Evolutionary conservation across 306 rosid species (phyloP), one percentile per base, ranked within the genome.

Genomic region (Fragaria vesca): DNA sequence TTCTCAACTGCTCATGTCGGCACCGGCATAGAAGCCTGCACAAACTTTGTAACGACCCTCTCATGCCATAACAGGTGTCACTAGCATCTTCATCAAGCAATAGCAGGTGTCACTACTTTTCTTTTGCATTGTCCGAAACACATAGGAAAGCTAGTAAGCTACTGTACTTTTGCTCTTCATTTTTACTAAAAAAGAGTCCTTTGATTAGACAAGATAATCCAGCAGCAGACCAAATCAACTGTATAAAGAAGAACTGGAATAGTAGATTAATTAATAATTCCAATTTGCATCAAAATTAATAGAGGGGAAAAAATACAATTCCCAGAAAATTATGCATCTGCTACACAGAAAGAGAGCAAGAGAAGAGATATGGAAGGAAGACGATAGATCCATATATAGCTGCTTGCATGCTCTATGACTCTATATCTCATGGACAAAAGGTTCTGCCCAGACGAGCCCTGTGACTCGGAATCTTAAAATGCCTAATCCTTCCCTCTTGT

Each of bases 401-500:
- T 42, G 17, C 60, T 51, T 17, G 45, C 40, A 15, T 48, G 20
- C 18, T 15, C 20, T 48, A 3, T 48, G 15, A 48, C 51, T 43
- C 8, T 47, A 12, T 30, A 26, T 6, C 26, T 55, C 72, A 85
- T 6, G 97, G 98, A 81, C 98, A 95, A 78, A 91, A 92, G 7
- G 91, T 88, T 81, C 89, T 84, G 13, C 87, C 89, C 17, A 11
- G 12, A 55, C 91, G 89, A 69, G 92, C 48, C 79, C 84, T 89
- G 32, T 95, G 96, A 78, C 93, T 95, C 0, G 98, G 98, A 72
- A 95, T 80, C 4, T 78, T 83, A 80, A 95, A 95, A 78, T 88
- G 98, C 82, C 97, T 86, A 6, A 95, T 82, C 78, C 97, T 86
- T 1, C 97, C 96, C 78, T 92, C 85, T 76, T 95, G 95, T 72